Base-by-base conservation (phyloP, 495 filamentous ascomycete species). In the Penicillium antarcticum region DNA sequence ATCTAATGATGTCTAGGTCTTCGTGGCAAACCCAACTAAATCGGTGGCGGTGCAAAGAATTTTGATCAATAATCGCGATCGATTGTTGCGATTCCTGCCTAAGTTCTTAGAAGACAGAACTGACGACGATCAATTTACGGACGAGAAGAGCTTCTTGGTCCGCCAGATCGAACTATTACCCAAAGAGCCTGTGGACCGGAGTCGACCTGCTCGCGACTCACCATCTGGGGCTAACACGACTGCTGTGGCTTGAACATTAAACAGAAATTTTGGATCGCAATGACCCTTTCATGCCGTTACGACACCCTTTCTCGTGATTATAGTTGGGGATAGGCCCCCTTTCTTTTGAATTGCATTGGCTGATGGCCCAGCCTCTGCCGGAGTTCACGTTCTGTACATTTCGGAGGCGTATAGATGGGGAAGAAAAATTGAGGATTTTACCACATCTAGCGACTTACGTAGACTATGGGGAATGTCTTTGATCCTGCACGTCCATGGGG, bases 41-140 rank as follows among this genome's bases (percentile, higher is more conserved):
- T 95, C 89, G 23, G 80, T 89, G 46, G 88, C 89, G 9, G 95
- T 99, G 35, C 89, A 96, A 60, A 88, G 91, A 61, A 97, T 99
- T 62, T 70, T 99, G 47, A 83, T 96, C 54, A 96, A 95, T 76
- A 99, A 99, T 67, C 83, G 91, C 40, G 91, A 97, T 53, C 88
- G 88, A 54, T 75, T 99, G 9, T 71, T 97, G 43, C 84, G 81
- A 56, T 99, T 97, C 68, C 69, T 99, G 43, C 87, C 88, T 5
- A 86, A 85, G 50, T 99, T 99, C 67, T 73, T 97, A 21, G 92
- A 95, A 60, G 95, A 99, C 60, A 80, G 95, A 40, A 95, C 88
- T 9, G 95, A 99, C 42, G 95, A 99, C 67, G 95, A 97, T 63
- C 95, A 99, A 68, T 99, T 99, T 68, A 91, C 88, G 47, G 95